These are phyloP conservation scores for Dioscorea zingiberensis DNA, from an alignment of 106 monocot genomes.

Conservation along the genomic window DNA sequence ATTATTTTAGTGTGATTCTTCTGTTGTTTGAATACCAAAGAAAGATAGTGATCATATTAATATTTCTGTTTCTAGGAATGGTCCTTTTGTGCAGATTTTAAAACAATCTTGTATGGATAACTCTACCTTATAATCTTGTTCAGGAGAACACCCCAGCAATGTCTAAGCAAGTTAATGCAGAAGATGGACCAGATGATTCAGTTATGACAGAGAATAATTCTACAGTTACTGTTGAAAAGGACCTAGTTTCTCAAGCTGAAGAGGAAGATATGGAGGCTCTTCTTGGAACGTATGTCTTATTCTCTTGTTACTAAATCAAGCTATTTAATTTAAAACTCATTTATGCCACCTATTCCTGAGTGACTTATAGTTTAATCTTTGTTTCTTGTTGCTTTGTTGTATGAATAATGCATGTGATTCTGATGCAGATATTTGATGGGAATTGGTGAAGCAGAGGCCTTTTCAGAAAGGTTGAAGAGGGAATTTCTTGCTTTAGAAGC, in stretches of 20 bases:
- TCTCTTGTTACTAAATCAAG: no score
- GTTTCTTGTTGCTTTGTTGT: no score
- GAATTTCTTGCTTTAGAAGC: constrained; percentile 97
- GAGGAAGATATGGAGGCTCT: constrained; percentile 99
- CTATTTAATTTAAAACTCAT: no score
- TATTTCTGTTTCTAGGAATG: no score
- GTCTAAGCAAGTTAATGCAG: constrained; percentile 38
- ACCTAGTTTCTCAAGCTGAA: constrained; percentile 93
- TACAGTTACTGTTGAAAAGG: constrained; percentile 92
- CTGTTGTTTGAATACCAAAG: no score
- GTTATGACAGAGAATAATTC: constrained; percentile 47
- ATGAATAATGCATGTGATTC: not conserved
- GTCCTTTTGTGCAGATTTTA: no score
- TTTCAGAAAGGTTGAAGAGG: constrained; percentile 92
- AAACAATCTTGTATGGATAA: not conserved
- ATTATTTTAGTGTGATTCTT: no score
- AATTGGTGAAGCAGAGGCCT: constrained; percentile 99
- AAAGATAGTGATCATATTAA: no score
- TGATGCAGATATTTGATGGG: constrained; percentile 89
- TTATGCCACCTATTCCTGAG: no score
- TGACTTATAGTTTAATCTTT: no score
- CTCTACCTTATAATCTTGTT: not conserved
- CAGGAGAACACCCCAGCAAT: constrained; percentile 85
- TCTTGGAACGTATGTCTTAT: constrained; percentile 83
- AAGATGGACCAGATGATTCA: constrained; percentile 48